Percentiles rank a stretch among this genome's conserved stretches.
Conservation (phyloP, 2,329 filamentous ascomycete genomes). For the Dothistroma septosporum region DNA sequence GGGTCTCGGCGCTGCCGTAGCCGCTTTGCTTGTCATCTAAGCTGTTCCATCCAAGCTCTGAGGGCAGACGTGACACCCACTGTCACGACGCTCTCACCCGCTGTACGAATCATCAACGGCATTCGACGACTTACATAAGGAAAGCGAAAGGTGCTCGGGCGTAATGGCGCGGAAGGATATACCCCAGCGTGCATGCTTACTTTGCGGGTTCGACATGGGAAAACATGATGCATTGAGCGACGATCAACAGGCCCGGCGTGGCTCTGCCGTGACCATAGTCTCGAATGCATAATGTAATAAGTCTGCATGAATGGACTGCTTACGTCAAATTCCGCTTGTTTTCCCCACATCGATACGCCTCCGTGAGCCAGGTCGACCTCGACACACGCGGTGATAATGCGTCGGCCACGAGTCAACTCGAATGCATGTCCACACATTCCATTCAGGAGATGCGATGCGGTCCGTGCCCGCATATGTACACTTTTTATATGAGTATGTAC, state of each 20-base stretch:
- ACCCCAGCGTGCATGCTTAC: conserved; percentile 23
- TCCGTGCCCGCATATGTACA: conserved; percentile 3
- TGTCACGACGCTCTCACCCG: conserved; percentile 1
- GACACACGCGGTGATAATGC: neutral
- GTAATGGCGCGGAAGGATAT: conserved; percentile 19
- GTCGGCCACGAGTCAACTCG: too few relatives aligned
- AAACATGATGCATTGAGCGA: conserved; percentile 11
- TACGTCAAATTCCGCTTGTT: neutral
- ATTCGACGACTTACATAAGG: conserved; percentile 11
- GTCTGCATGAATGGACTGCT: neutral
- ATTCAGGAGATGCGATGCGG: neutral
- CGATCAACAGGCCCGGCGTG: conserved; percentile 15
- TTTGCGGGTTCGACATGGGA: conserved; percentile 1
- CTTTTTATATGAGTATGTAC: conserved; percentile 47
- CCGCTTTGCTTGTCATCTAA: conserved; percentile 24
- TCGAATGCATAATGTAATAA: conserved; percentile 15
- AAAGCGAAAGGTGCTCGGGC: conserved; percentile 21
- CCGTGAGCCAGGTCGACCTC: neutral
- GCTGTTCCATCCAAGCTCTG: conserved; percentile 1
- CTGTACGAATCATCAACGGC: neutral
- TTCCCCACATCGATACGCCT: neutral
- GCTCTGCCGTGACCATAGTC: conserved; percentile 17
- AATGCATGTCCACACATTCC: neutral
- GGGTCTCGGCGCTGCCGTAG: conserved; percentile 22
- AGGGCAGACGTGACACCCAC: neutral